A percentile compares a stretch with the other conserved stretches of the same genome.
Conservation (phyloP, 2,329 filamentous ascomycete genomes). For the Madurella fahalii region DNA sequence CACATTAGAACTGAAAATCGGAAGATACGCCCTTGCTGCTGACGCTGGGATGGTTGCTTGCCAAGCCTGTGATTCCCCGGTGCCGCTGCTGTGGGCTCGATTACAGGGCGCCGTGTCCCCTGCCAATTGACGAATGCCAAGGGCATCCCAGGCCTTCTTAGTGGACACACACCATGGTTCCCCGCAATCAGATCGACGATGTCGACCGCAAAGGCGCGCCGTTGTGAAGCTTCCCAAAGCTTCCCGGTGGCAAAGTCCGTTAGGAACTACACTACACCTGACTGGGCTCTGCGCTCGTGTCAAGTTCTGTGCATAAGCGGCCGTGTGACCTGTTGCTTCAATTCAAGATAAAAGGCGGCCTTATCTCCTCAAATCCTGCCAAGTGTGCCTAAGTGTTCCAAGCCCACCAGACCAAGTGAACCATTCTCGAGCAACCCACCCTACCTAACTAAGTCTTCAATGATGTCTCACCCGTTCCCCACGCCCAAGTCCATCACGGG, state of each 20-base stretch:
- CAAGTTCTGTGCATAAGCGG: too few species aligned
- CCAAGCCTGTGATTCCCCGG: too few species aligned
- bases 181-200: background rate
- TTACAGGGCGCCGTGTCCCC: background rate
- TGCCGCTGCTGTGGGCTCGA: background rate
- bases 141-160: background rate
- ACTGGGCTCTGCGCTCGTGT: too few species aligned
- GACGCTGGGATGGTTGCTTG: background rate
- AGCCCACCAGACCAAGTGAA: background rate
- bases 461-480: slow-evolving; percentile 25
- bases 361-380: background rate
- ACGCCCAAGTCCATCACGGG: slow-evolving; percentile 41
- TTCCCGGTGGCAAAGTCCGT: too few species aligned
- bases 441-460: background rate
- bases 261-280: too few species aligned
- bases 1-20: background rate
- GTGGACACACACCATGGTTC: background rate
- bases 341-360: background rate
- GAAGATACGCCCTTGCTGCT: background rate
- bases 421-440: background rate
- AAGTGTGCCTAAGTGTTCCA: too few species aligned
- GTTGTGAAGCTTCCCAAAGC: too few species aligned
- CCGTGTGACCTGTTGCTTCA: too few species aligned
- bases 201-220: too few species aligned
- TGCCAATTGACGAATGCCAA: background rate